Conservation (phyloP, 495 filamentous ascomycete species). For the Cercophora samala region DNA sequence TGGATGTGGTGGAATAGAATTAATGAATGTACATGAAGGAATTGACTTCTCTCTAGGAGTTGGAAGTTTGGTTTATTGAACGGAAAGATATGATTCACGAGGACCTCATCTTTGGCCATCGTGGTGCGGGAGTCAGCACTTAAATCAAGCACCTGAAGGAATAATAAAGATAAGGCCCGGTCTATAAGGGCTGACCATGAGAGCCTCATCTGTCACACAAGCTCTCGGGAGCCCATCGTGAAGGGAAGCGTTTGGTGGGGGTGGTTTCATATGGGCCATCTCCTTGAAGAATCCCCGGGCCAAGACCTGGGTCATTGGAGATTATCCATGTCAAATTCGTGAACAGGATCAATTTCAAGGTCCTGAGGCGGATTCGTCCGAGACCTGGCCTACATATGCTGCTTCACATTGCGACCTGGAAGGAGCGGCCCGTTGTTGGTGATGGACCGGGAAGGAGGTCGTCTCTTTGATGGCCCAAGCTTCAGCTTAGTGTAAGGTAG, state of each 20-base stretch:
- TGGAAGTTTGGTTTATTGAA: background rate
- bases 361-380: no score
- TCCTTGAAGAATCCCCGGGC: background rate
- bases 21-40: background rate
- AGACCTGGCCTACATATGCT: background rate
- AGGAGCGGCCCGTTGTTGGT: background rate
- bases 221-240: background rate
- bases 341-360: background rate
- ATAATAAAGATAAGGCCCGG: background rate
- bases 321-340: background rate
- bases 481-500: background rate
- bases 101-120: background rate
- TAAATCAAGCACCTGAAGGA: background rate
- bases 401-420: background rate
- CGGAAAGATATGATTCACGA: background rate
- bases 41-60: background rate
- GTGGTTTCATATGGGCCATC: background rate
- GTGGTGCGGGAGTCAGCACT: background rate
- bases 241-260: background rate
- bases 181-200: background rate
- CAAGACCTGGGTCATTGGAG: background rate
- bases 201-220: background rate
- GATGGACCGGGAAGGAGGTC: background rate
- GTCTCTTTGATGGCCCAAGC: background rate
- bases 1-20: background rate